phyloP scores from a whole-genome alignment of 2,329 filamentous ascomycete genomes.

The Lasiodiplodia sp. region DNA sequence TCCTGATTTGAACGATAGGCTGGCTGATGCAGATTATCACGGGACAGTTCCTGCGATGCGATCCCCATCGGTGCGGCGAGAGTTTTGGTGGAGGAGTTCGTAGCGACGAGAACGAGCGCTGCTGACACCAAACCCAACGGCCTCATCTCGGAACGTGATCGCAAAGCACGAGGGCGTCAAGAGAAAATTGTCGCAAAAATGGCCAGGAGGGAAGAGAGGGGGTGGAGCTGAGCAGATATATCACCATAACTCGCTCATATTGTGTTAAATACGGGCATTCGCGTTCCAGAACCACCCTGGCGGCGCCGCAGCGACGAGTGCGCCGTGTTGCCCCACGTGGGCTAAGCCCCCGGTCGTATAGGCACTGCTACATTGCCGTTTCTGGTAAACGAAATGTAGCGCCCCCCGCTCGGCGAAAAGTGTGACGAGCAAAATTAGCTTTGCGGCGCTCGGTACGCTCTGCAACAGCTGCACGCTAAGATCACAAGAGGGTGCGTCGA shows the following conservation, averaged over 20 bases:
- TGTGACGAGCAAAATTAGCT: not conserved
- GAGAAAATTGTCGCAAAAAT: not conserved
- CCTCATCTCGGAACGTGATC: not conserved
- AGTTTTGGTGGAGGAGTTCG: not conserved
- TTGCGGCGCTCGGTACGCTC: not conserved
- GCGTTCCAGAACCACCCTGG: not conserved
- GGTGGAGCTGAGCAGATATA: no score
- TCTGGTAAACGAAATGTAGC: not conserved
- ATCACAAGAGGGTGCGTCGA: not conserved
- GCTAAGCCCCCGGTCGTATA: not conserved
- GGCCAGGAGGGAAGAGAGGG: not conserved
- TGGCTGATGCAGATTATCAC: not conserved
- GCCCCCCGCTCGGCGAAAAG: not conserved
- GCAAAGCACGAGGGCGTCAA: no score
- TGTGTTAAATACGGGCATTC: not conserved
- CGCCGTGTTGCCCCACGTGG: constrained; percentile 5
- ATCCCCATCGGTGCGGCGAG: not conserved
- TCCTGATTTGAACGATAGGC: not conserved
- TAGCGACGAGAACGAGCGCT: not conserved
- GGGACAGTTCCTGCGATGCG: not conserved
- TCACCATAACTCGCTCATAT: no score
- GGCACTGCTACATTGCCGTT: not conserved
- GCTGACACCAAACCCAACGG: not conserved
- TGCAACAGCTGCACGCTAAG: not conserved
- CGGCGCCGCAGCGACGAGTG: not conserved